A percentile compares a stretch with the other conserved stretches of the same genome.
Conservation (phyloP, 2,329 filamentous ascomycete genomes). For the Pestalotiopsis sp. region DNA sequence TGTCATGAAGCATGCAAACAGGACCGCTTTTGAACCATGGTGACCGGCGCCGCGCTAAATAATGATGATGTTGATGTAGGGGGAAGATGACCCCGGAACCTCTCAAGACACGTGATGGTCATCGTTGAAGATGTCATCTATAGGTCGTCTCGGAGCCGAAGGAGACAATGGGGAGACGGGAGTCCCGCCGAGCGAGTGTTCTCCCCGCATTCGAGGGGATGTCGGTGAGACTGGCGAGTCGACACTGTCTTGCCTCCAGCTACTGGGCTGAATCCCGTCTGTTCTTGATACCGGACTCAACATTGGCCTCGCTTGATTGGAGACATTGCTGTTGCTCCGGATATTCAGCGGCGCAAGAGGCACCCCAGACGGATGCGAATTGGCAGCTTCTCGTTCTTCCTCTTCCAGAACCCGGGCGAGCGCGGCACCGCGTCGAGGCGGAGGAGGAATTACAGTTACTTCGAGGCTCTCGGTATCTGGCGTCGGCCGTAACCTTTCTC, state of each 20-base stretch:
- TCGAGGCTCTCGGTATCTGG: slow-evolving; percentile 59
- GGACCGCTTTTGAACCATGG: background rate
- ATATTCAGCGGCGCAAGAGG: slow-evolving; percentile 17
- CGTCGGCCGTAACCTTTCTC: slow-evolving; percentile 57
- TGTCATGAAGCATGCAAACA: slow-evolving; percentile 10
- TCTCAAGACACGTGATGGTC: background rate
- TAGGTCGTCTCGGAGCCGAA: slow-evolving; percentile 23
- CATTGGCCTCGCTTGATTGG: slow-evolving; percentile 18
- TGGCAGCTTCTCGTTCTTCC: slow-evolving; percentile 34
- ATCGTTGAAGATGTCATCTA: slow-evolving; percentile 25
- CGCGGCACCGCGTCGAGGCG: slow-evolving; percentile 58
- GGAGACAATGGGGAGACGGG: slow-evolving; percentile 6
- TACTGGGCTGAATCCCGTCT: slow-evolving; percentile 16
- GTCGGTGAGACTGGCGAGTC: slow-evolving; percentile 13
- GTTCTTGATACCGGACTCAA: slow-evolving; percentile 21
- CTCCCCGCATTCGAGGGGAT: slow-evolving; percentile 10
- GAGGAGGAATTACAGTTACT: slow-evolving; percentile 64
- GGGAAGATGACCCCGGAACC: slow-evolving; percentile 10
- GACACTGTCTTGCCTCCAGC: slow-evolving; percentile 17
- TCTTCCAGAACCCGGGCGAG: slow-evolving; percentile 61
- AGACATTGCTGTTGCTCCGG: slow-evolving; percentile 18
- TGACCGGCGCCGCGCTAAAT: slow-evolving; percentile 8
- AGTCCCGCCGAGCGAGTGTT: background rate
- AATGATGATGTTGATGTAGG: slow-evolving; percentile 1
- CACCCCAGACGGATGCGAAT: slow-evolving; percentile 8